Evolutionary conservation across 495 filamentous ascomycete genomes (phyloP).

Genomic region (Lophiostoma macrostomum): DNA sequence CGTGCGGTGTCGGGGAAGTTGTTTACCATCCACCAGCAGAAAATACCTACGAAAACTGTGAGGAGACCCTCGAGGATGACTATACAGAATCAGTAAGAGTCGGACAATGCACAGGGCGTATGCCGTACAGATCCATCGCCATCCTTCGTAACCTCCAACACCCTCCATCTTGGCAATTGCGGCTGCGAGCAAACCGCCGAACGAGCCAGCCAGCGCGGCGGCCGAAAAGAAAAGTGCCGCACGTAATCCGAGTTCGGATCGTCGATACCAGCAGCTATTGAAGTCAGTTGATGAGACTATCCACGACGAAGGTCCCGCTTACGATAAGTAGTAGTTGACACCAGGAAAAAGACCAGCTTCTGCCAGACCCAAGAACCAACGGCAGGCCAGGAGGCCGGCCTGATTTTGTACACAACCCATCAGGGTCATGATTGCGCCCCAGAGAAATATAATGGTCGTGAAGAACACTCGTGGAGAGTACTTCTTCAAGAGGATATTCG

Average conservation of each 20-base stretch:
- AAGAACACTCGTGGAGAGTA: conserved; percentile 42
- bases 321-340: conserved; percentile 79
- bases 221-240: conserved; percentile 90
- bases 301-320: background rate
- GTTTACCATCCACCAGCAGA: conserved; percentile 82
- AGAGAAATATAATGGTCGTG: conserved; percentile 55
- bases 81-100: conserved; percentile 1
- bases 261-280: conserved; percentile 70
- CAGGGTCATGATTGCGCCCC: conserved; percentile 74
- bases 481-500: conserved; percentile 81
- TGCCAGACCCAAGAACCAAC: conserved; percentile 80
- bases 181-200: conserved; percentile 78
- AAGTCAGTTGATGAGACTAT: background rate
- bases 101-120: background rate
- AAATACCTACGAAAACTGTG: conserved; percentile 69
- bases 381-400: conserved; percentile 72
- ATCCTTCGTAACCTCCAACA: conserved; percentile 63
- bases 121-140: conserved; percentile 71
- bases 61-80: conserved; percentile 69
- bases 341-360: conserved; percentile 91
- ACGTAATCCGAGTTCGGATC: conserved; percentile 72
- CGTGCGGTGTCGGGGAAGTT: conserved; percentile 83
- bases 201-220: conserved; percentile 78
- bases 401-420: conserved; percentile 83
- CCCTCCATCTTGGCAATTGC: conserved; percentile 74